Evolutionary conservation across 345 rosid genomes (phyloP).

Genomic region (Trapa incisa): DNA sequence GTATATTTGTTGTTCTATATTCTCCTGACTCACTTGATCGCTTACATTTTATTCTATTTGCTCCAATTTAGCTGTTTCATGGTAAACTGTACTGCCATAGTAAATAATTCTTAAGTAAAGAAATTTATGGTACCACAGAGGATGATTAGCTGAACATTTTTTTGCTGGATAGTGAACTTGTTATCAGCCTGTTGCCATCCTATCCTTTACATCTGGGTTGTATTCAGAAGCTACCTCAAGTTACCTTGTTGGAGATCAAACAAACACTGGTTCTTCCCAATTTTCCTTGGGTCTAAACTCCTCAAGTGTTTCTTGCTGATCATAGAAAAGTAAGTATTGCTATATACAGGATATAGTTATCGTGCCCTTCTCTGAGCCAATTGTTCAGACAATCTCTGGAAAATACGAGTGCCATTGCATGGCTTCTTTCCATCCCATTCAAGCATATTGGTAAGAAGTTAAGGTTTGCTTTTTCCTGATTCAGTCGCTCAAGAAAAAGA

Average conservation of each 20-base stretch:
- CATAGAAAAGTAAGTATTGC: slow-evolving; percentile 10
- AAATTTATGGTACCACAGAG: background rate
- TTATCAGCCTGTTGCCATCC: background rate
- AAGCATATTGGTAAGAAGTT: slow-evolving; percentile 24
- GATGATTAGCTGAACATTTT: too few species aligned
- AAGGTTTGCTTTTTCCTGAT: background rate
- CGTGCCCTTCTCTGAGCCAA: slow-evolving; percentile 28
- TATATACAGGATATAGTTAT: slow-evolving; percentile 35
- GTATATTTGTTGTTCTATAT: background rate
- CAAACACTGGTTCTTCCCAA: background rate
- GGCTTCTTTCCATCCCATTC: slow-evolving; percentile 10
- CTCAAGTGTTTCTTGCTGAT: background rate
- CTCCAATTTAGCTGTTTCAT: too few species aligned
- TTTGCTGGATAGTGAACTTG: too few species aligned
- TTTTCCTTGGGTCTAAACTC: background rate
- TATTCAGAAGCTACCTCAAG: background rate
- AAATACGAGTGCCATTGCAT: slow-evolving; percentile 31
- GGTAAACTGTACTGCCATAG: too few species aligned
- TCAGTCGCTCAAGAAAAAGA: background rate
- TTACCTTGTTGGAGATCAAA: background rate
- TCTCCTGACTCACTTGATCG: background rate
- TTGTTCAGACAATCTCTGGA: slow-evolving; percentile 28
- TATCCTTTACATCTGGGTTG: background rate
- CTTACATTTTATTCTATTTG: too few species aligned
- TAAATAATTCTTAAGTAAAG: background rate